Evolutionary conservation across 2,329 filamentous ascomycete genomes (phyloP).

Genomic region (Apiospora malaysiana): DNA sequence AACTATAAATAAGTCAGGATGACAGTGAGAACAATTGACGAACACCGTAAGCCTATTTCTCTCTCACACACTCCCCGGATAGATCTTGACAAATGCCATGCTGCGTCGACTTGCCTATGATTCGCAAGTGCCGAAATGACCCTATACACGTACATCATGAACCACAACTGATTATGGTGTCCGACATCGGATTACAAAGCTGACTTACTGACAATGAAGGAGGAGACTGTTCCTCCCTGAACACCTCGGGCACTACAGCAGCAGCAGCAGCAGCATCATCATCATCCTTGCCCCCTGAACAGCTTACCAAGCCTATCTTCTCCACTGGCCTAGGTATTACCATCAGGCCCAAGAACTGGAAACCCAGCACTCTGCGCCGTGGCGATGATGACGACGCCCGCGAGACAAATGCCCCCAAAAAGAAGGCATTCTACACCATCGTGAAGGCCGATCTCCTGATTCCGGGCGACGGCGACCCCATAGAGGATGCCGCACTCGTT

Average conservation of each 20-base stretch:
- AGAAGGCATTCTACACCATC: constrained; percentile 39
- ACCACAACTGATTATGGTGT: background rate
- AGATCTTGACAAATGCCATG: no score
- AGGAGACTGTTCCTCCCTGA: background rate
- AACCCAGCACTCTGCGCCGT: background rate
- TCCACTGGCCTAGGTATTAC: constrained; percentile 39
- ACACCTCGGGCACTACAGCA: background rate
- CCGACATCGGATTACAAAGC: background rate
- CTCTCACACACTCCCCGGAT: background rate
- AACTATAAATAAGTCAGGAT: background rate
- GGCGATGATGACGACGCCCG: background rate
- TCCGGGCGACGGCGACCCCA: constrained; percentile 44
- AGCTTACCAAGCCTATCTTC: constrained; percentile 32
- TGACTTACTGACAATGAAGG: background rate
- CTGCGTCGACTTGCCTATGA: background rate
- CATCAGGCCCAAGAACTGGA: constrained; percentile 30
- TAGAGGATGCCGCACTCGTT: constrained; percentile 42
- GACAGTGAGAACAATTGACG: background rate
- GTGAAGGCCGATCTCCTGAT: constrained; percentile 43
- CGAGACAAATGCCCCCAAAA: constrained; percentile 27
- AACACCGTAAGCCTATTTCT: background rate
- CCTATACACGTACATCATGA: background rate
- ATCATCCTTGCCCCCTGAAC: constrained; percentile 15
- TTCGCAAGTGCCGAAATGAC: background rate
- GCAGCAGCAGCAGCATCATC: no score